Percentiles rank a stretch among this genome's conserved stretches.
phyloP scores from a whole-genome alignment of 2,329 filamentous ascomycete species.

The Magnaporthiopsis incrustans region DNA sequence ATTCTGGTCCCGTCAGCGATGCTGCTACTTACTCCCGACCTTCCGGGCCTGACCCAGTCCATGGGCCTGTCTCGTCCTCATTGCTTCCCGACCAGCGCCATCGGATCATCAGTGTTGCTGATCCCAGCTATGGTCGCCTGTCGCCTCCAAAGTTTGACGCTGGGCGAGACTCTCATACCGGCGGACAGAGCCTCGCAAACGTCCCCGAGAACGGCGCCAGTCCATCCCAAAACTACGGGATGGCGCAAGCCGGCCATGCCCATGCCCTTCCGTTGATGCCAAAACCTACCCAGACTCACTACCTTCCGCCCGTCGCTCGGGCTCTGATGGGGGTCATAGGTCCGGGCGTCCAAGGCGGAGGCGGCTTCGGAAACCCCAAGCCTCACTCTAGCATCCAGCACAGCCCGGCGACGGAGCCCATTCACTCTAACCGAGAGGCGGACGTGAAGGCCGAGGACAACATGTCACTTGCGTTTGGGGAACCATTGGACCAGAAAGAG shows the following conservation, averaged over 20 bases:
- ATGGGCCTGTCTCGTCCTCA: neutral
- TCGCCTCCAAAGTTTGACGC: neutral
- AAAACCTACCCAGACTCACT: neutral
- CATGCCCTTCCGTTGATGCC: neutral
- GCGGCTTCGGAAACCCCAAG: neutral
- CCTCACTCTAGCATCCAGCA: neutral
- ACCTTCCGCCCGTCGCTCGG: neutral
- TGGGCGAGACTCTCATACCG: neutral
- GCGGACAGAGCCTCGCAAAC: neutral
- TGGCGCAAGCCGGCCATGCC: neutral
- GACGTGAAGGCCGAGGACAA: neutral
- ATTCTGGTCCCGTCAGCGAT: neutral
- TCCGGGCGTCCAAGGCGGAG: neutral
- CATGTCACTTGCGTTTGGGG: neutral
- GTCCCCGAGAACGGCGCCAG: neutral
- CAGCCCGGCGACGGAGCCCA: neutral
- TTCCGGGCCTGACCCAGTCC: too few relatives aligned
- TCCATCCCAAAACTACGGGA: neutral
- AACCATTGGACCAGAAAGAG: neutral
- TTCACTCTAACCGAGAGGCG: neutral
- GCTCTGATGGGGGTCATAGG: neutral
- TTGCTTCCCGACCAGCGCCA: neutral
- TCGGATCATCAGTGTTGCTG: neutral
- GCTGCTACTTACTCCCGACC: neutral
- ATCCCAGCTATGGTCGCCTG: slow-evolving; percentile 5